Conservation (phyloP, 1,139 yeast genomes). For the Yamadazyma dushanensis region DNA sequence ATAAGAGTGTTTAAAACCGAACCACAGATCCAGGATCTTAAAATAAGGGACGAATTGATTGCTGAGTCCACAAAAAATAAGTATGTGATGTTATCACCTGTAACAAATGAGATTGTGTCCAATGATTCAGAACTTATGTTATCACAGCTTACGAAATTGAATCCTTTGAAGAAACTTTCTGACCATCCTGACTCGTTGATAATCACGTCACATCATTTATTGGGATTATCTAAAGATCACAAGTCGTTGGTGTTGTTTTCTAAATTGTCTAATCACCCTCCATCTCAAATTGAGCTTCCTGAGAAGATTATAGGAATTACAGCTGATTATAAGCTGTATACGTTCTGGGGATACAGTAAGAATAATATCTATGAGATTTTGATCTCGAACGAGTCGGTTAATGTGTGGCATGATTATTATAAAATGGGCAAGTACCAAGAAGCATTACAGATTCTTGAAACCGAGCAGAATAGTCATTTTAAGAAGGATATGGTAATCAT, state of each 20-base stretch:
- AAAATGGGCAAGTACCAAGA: conserved; percentile 63
- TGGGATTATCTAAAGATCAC: conserved; percentile 19
- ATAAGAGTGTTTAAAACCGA: conserved; percentile 28
- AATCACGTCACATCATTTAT: conserved; percentile 28
- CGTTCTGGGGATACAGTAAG: conserved; percentile 22
- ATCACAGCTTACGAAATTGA: conserved; percentile 19
- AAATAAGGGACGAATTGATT: not conserved
- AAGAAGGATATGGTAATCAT: conserved; percentile 55
- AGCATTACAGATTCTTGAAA: conserved; percentile 54
- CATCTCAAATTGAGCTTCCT: conserved; percentile 14
- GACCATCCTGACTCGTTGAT: conserved; percentile 14
- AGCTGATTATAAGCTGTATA: conserved; percentile 51
- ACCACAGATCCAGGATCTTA: conserved; percentile 13
- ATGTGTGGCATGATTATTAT: conserved; percentile 75
- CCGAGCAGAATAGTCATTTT: conserved; percentile 7
- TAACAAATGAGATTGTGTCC: conserved; percentile 21
- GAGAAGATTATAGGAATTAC: conserved; percentile 56
- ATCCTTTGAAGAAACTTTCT: conserved; percentile 9
- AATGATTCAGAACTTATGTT: conserved; percentile 30
- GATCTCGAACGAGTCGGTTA: conserved; percentile 64
- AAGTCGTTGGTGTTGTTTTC: conserved; percentile 23
- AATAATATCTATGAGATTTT: conserved; percentile 48
- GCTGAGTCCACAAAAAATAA: not conserved
- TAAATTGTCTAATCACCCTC: conserved; percentile 22
- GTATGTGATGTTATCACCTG: conserved; percentile 19